Base-by-base conservation (phyloP, 1,139 yeast species). In the Geotrichum bryndzae region DNA sequence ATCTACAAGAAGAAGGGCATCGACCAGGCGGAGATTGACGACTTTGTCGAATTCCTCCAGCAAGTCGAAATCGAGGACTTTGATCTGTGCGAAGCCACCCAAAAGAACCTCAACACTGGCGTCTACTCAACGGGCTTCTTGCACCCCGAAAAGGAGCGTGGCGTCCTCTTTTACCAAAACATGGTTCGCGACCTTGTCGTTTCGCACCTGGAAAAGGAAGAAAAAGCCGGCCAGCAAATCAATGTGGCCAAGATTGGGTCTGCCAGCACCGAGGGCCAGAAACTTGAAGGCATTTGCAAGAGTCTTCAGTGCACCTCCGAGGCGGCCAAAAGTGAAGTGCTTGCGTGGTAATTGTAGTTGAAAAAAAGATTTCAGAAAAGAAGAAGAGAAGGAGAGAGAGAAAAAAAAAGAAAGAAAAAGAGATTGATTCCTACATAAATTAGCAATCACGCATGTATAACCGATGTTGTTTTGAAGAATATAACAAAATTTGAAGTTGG, bases 1-100 rank as follows among this genome's bases (percentile, higher is more conserved):
- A 82, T 84, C 62, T 84, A 80, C 73, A 81, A 86, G 63, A 84
- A 84, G 75, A 83, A 83, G 71, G 87, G 87, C 10, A 70, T 82
- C 59, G 78, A 76, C 45, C 80, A 81, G 41, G 79, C 73, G 0
- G 76, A 80, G 58, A 83, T 82, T 74, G 81, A 81, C 67, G 87
- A 83, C 68, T 84, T 84, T 76, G 85, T 84, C 56, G 87, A 84
- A 66, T 84, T 84, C 70, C 76, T 84, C 70, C 86, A 84, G 70
- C 76, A 80, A 69, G 87, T 84, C 63, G 87, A 84, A 71, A 67
- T 82, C 54, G 87, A 84, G 72, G 87, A 84, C 71, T 84, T 76
- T 72, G 81, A 84, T 68, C 76, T 84, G 66, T 84, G 87, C 74
- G 82, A 78, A 64, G 76, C 77, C 68, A 84, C 87, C 6, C 87